Base-by-base conservation (phyloP, 108 stramenopile genomes). In the Conticribra guillardii region DNA sequence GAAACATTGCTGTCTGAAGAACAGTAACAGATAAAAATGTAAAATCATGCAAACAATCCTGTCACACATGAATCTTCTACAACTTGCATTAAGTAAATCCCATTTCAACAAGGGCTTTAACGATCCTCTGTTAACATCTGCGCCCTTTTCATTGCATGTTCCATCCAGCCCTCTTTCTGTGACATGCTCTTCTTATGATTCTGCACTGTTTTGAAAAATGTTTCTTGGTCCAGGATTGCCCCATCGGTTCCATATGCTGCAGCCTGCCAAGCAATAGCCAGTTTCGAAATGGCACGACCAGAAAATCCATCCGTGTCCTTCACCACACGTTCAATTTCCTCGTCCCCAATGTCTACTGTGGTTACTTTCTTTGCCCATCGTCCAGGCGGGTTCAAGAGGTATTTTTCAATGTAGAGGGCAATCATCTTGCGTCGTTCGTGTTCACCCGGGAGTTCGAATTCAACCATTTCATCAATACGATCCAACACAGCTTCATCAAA, bases 381-480 rank as follows among this genome's bases (percentile, higher is more conserved):
- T 50, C 79, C 76, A 1, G 89, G 89, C 26, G 91, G 92, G 24
- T 95, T 89, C 50, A 94, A 58, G 9, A 99, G 82, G 73, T 97
- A 99, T 69, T 97, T 89, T 58, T 97, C 95, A 76, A 99, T 94
- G 85, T 99, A 99, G 71, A 94, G 83, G 44, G 82, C 91, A 71
- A 99, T 88, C 93, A 99, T 96, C 26, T 82, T 85, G 50, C 87
- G 69, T 24, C 99, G 91, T 78, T 98, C 98, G 24, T 89, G 92
- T 19, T 50, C 72, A 18, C 79, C 88, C 5, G 99, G 99, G 22
- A 99, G 70, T 19, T 83, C 89, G 69, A 99, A 99, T 62, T 92
- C 94, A 9, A 99, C 97, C 92, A 98, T 97, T 86, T 99, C 99
- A 82, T 99, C 99, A 55, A 98, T 90, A 81, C 99, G 98, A 88